Conservation (phyloP, 192 early-diverging fungal genomes). For the Backusella circina region DNA sequence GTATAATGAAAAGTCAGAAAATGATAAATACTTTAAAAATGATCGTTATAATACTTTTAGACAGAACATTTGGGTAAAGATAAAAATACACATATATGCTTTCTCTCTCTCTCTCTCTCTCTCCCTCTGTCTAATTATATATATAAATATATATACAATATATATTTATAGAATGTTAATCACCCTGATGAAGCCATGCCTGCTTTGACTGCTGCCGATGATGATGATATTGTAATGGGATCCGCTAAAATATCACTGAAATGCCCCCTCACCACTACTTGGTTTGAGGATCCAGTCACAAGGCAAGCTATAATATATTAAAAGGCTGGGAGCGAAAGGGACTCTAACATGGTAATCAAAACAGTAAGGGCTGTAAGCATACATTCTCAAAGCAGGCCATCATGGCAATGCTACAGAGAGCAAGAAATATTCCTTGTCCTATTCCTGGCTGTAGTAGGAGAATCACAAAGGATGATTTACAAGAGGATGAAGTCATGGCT, state of each 20-base stretch:
- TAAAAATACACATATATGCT: no score
- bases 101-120: neutral
- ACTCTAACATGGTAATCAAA: neutral
- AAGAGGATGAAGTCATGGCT: neutral
- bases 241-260: slow-evolving; percentile 15
- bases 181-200: slow-evolving; percentile 30
- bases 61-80: slow-evolving; percentile 33
- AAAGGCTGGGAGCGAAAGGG: no score
- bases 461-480: neutral
- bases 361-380: slow-evolving; percentile 24
- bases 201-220: neutral
- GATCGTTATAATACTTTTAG: slow-evolving; percentile 18
- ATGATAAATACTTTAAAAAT: slow-evolving; percentile 17
- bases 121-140: no score
- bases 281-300: slow-evolving; percentile 29
- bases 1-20: neutral
- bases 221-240: slow-evolving; percentile 28
- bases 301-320: slow-evolving; percentile 1
- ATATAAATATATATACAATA: neutral
- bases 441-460: slow-evolving; percentile 22
- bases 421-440: slow-evolving; percentile 11
- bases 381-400: slow-evolving; percentile 28
- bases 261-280: slow-evolving; percentile 32
- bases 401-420: neutral
- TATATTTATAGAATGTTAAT: slow-evolving; percentile 32